Evolutionary conservation across 805 yeast genomes (phyloP).

Genomic region (Candida rishiriensis): DNA sequence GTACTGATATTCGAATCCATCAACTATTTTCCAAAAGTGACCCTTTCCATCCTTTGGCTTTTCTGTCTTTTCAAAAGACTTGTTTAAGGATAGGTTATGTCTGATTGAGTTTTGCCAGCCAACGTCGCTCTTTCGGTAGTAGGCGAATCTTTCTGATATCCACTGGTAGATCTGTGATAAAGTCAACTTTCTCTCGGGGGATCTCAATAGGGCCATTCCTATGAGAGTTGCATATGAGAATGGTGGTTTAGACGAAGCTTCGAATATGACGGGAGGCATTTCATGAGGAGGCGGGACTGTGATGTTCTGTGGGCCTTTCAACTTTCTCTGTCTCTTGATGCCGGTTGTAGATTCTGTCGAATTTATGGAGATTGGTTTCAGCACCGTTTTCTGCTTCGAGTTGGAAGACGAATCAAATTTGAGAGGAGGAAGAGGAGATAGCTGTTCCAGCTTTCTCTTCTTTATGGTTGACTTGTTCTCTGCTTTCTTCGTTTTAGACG

Average conservation of each 20-base stretch:
- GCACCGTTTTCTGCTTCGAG: neutral
- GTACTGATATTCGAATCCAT: slow-evolving; percentile 80
- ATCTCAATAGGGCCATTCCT: slow-evolving; percentile 85
- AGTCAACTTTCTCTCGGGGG: slow-evolving; percentile 68
- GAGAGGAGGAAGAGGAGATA: slow-evolving; percentile 18
- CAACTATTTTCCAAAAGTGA: slow-evolving; percentile 87
- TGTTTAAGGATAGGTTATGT: slow-evolving; percentile 87
- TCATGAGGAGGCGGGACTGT: slow-evolving; percentile 33
- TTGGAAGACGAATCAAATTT: slow-evolving; percentile 7
- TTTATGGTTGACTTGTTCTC: slow-evolving; percentile 3
- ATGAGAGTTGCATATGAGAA: slow-evolving; percentile 91
- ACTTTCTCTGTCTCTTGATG: slow-evolving; percentile 12
- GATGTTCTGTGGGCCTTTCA: slow-evolving; percentile 26
- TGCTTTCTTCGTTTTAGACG: slow-evolving; percentile 1
- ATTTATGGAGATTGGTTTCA: neutral
- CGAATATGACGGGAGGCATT: slow-evolving; percentile 43
- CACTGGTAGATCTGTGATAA: slow-evolving; percentile 84
- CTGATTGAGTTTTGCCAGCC: slow-evolving; percentile 99
- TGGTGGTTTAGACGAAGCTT: slow-evolving; percentile 70
- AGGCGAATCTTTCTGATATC: slow-evolving; percentile 83
- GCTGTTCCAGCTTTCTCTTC: slow-evolving; percentile 11
- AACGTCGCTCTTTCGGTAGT: slow-evolving; percentile 77
- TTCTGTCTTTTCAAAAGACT: slow-evolving; percentile 87
- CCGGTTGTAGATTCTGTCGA: neutral
- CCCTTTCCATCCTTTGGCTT: slow-evolving; percentile 89